phyloP scores from a whole-genome alignment of 148 eudicot genomes.

The Spergularia bocconei region DNA sequence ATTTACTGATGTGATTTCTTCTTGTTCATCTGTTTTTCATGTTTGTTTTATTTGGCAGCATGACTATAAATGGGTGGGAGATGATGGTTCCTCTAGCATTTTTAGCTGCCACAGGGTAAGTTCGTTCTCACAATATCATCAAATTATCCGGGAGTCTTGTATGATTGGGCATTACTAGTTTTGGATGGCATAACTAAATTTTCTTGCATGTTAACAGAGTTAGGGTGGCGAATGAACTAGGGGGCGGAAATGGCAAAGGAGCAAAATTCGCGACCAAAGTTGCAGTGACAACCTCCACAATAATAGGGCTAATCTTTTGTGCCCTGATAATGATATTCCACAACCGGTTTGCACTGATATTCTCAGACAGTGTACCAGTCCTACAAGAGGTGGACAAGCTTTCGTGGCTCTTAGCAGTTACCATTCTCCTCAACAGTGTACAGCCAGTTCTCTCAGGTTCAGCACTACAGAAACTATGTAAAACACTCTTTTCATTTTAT shows the following conservation, averaged over 20 bases:
- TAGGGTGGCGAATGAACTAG: constrained; percentile 46
- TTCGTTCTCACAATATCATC: background rate
- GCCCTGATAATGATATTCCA: constrained; percentile 33
- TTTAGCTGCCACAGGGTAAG: constrained; percentile 54
- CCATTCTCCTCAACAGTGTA: constrained; percentile 47
- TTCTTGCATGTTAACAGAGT: constrained; percentile 30
- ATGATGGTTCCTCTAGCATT: constrained; percentile 58
- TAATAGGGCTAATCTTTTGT: constrained; percentile 41
- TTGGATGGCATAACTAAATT: background rate
- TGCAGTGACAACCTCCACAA: constrained; percentile 35
- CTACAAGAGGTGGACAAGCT: constrained; percentile 35
- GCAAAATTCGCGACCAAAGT: constrained; percentile 48
- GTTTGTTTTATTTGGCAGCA: constrained; percentile 29
- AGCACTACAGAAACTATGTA: too few species aligned
- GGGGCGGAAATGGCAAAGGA: constrained; percentile 46
- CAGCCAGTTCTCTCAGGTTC: constrained; percentile 48
- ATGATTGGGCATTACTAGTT: too few species aligned
- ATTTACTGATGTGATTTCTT: background rate
- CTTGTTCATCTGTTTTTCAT: background rate
- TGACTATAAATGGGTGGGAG: constrained; percentile 58
- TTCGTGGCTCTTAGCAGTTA: constrained; percentile 38
- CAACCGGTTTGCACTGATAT: constrained; percentile 28
- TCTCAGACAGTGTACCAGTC: constrained; percentile 33
- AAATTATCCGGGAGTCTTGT: background rate
- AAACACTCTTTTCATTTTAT: background rate